Evolutionary conservation across 768 basidiomycete species (phyloP).

Genomic region (Kwoniella mangroviensis): DNA sequence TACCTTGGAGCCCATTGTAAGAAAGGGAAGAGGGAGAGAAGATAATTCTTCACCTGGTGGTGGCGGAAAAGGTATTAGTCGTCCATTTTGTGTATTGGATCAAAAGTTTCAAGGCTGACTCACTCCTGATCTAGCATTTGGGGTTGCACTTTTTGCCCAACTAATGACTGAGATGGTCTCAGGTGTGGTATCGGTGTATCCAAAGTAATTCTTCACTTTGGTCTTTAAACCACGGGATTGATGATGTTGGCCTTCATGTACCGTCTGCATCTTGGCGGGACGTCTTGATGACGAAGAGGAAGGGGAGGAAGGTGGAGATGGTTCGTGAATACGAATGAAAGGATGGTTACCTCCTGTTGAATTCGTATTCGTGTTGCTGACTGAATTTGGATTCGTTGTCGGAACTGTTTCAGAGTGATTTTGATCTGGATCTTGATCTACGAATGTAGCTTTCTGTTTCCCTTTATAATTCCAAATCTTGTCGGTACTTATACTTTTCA

Average conservation of each 20-base stretch:
- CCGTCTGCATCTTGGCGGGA: conserved; percentile 1
- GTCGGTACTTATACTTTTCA: conserved; percentile 9
- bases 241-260: neutral
- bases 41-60: conserved; percentile 67
- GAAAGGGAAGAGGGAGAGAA: conserved; percentile 79
- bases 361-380: neutral
- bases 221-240: conserved; percentile 3
- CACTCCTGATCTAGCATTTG: conserved; percentile 13
- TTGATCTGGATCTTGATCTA: neutral
- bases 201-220: conserved; percentile 25
- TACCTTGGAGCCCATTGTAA: conserved; percentile 83
- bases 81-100: neutral
- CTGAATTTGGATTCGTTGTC: neutral
- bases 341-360: neutral
- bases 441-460: conserved; percentile 8
- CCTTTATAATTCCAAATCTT: conserved; percentile 16
- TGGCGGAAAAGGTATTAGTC: neutral
- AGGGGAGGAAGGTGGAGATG: conserved; percentile 7
- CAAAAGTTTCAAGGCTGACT: neutral
- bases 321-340: conserved; percentile 22
- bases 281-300: conserved; percentile 14
- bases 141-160: conserved; percentile 21
- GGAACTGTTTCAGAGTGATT: neutral
- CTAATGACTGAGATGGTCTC: conserved; percentile 23
- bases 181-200: conserved; percentile 21